Evolutionary conservation across 345 rosid genomes (phyloP).

Genomic region (Euphorbia tirucalli): DNA sequence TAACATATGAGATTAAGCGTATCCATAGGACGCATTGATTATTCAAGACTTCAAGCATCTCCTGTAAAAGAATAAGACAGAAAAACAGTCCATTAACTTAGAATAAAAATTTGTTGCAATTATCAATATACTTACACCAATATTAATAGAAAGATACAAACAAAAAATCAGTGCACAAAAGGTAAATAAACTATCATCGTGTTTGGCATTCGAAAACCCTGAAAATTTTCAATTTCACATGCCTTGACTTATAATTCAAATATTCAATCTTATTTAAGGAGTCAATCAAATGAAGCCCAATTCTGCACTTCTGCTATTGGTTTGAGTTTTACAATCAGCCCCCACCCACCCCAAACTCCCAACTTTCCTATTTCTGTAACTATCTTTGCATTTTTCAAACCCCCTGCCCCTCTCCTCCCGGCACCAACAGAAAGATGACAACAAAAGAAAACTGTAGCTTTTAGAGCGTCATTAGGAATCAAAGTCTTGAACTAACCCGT

Average conservation of each 20-base stretch:
- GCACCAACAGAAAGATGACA: neutral
- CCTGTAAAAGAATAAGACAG: constrained; percentile 20
- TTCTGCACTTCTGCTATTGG: neutral
- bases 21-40: constrained; percentile 6
- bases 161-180: neutral
- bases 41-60: constrained; percentile 16
- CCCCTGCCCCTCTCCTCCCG: neutral
- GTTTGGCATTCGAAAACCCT: neutral
- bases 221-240: neutral
- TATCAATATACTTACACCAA: neutral
- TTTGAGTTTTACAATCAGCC: neutral
- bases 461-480: neutral
- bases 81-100: constrained; percentile 20
- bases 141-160: neutral
- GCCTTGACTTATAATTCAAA: neutral
- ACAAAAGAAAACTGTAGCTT: neutral
- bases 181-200: neutral
- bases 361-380: neutral
- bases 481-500: neutral
- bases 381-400: neutral
- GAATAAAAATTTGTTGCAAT: constrained; percentile 7
- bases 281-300: neutral
- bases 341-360: neutral
- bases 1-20: neutral
- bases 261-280: neutral